Percentiles rank a stretch among this genome's conserved stretches.
Conservation (phyloP, 2,329 filamentous ascomycete genomes). For the Tolypocladium tropicale region DNA sequence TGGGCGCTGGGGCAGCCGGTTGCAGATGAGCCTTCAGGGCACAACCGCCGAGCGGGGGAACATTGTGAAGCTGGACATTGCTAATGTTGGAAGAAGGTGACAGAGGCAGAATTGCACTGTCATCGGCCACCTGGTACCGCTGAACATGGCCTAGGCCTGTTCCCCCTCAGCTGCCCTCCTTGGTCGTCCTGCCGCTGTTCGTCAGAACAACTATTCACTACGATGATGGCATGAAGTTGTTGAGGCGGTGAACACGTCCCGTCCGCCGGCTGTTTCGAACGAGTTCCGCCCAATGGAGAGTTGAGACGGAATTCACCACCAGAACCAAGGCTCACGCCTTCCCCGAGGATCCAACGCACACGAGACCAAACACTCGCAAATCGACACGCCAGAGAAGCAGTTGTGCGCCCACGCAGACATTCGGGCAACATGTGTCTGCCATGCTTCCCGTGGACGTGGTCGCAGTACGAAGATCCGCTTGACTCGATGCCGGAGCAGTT, state of each 20-base stretch:
- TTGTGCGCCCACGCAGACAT: no score
- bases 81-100: not conserved
- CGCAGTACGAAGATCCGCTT: conserved; percentile 31
- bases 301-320: not conserved
- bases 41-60: no score
- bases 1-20: no score
- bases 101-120: not conserved
- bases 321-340: not conserved
- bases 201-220: not conserved
- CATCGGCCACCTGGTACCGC: not conserved
- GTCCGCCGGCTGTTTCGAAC: not conserved
- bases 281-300: not conserved
- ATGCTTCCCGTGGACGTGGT: conserved; percentile 41
- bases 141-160: no score
- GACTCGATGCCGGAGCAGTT: conserved; percentile 28
- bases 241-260: no score
- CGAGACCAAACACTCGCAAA: not conserved
- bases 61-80: not conserved
- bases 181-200: no score
- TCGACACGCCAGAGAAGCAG: not conserved
- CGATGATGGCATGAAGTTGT: not conserved
- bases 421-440: conserved; percentile 34
- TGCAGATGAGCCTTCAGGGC: no score
- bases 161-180: no score
- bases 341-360: not conserved